These are phyloP conservation scores for Mariannaea sp. DNA, from an alignment of 2,329 filamentous ascomycete species.

Conservation along the genomic window DNA sequence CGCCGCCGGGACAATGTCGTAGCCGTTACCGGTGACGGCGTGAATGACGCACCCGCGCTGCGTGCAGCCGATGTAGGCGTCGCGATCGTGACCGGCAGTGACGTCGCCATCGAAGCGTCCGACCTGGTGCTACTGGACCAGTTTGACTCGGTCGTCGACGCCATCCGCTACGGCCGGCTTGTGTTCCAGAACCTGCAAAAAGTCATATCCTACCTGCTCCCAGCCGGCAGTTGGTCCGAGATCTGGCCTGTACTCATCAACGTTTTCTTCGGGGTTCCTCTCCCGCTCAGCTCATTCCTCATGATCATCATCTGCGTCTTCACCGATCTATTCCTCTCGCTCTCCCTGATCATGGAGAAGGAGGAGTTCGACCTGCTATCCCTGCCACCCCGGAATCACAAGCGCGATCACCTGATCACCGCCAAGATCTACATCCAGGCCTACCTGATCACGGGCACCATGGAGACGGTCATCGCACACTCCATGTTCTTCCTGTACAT, in stretches of 20 bases:
- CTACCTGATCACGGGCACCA: constrained; percentile 57
- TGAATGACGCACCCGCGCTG: constrained; percentile 69
- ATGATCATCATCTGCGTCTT: constrained; percentile 65
- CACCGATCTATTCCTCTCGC: constrained; percentile 56
- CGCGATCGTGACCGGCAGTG: constrained; percentile 66
- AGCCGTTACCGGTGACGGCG: constrained; percentile 76
- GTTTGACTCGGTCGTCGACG: constrained; percentile 72
- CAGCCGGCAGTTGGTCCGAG: constrained; percentile 59
- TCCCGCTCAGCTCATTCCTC: constrained; percentile 56
- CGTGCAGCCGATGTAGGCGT: constrained; percentile 73
- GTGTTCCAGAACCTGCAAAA: constrained; percentile 50
- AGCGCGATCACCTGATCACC: constrained; percentile 57
- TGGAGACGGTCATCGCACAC: constrained; percentile 56
- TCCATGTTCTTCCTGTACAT: constrained; percentile 61
- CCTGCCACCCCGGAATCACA: constrained; percentile 55
- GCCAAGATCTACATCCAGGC: constrained; percentile 56
- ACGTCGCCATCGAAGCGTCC: constrained; percentile 67
- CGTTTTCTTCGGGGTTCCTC: constrained; percentile 59
- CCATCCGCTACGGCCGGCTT: constrained; percentile 54
- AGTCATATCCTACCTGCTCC: constrained; percentile 52
- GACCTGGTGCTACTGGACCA: constrained; percentile 72
- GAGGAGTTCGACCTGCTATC: constrained; percentile 59
- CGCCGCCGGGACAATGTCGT: constrained; percentile 63
- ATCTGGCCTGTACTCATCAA: constrained; percentile 63
- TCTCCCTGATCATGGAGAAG: constrained; percentile 60